Conservation (phyloP, 2,329 filamentous ascomycete genomes). For the Pseudocercospora musae region DNA sequence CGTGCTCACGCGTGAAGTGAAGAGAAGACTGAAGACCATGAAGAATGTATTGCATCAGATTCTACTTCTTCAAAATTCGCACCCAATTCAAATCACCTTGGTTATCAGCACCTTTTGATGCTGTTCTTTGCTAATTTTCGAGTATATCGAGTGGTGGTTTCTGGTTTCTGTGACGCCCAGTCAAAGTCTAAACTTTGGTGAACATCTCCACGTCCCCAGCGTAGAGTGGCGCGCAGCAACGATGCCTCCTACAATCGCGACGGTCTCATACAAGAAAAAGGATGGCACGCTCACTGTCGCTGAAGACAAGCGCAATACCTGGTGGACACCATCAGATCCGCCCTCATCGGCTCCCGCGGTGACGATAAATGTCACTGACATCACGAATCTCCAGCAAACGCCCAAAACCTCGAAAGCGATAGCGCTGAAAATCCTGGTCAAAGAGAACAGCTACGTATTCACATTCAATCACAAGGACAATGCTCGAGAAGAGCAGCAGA, state of each 20-base stretch:
- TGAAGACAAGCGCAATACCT: slow-evolving; percentile 68
- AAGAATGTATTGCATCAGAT: not conserved
- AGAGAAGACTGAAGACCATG: not conserved
- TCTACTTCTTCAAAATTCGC: not conserved
- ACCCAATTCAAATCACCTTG: not conserved
- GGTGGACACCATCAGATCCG: slow-evolving; percentile 72
- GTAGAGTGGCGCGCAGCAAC: slow-evolving; percentile 12
- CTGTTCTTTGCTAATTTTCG: too few relatives aligned
- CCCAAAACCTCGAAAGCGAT: slow-evolving; percentile 84
- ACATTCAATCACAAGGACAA: slow-evolving; percentile 74
- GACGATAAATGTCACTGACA: slow-evolving; percentile 68
- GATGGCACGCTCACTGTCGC: slow-evolving; percentile 79
- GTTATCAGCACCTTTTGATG: too few relatives aligned
- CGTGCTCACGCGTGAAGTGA: not conserved
- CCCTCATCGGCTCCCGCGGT: slow-evolving; percentile 61
- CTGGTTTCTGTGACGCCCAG: slow-evolving; percentile 1
- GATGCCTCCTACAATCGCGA: slow-evolving; percentile 50
- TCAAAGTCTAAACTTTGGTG: not conserved
- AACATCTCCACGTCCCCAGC: slow-evolving; percentile 8
- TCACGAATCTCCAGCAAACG: slow-evolving; percentile 93
- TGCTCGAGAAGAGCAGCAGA: slow-evolving; percentile 78
- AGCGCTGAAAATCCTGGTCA: slow-evolving; percentile 87
- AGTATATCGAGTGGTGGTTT: not conserved
- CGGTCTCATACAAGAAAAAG: slow-evolving; percentile 89
- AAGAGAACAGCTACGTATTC: slow-evolving; percentile 75